phyloP scores from a whole-genome alignment of 2,329 filamentous ascomycete genomes.

The Colletotrichum ledebouriae region DNA sequence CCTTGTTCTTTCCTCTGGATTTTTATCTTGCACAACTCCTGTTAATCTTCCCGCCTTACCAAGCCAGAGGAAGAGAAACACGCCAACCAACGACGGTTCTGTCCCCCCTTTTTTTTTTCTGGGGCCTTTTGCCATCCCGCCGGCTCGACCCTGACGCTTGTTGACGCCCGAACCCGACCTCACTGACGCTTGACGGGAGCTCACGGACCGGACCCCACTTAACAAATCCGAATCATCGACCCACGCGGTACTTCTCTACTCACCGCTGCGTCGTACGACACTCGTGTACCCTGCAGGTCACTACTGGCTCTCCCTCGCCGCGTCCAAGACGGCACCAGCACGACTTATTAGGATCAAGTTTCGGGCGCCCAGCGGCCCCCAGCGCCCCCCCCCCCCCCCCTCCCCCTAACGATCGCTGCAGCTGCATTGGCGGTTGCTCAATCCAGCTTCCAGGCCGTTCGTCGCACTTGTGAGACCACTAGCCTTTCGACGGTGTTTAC shows the following conservation, averaged over 20 bases:
- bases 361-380: slow-evolving; percentile 18
- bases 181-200: slow-evolving; percentile 21
- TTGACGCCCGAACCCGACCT: slow-evolving; percentile 30
- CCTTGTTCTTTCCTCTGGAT: background rate
- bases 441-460: slow-evolving; percentile 41
- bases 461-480: slow-evolving; percentile 38
- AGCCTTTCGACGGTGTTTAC: slow-evolving; percentile 9
- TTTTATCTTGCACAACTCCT: background rate
- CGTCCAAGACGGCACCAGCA: slow-evolving; percentile 14
- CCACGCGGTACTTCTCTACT: slow-evolving; percentile 25
- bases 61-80: background rate
- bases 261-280: background rate
- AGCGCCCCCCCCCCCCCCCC: background rate
- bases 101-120: background rate
- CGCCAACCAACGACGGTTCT: slow-evolving; percentile 1
- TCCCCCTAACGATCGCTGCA: slow-evolving; percentile 4
- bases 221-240: slow-evolving; percentile 16
- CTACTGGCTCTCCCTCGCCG: slow-evolving; percentile 17
- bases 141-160: slow-evolving; percentile 25
- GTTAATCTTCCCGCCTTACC: background rate
- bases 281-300: slow-evolving; percentile 32
- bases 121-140: no score
- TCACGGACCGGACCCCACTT: slow-evolving; percentile 38
- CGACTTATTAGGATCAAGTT: slow-evolving; percentile 11
- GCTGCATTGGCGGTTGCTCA: slow-evolving; percentile 12